These are phyloP conservation scores for Elaeis oleifera DNA, from an alignment of 202 grass and related monocot species.

Conservation along the genomic window DNA sequence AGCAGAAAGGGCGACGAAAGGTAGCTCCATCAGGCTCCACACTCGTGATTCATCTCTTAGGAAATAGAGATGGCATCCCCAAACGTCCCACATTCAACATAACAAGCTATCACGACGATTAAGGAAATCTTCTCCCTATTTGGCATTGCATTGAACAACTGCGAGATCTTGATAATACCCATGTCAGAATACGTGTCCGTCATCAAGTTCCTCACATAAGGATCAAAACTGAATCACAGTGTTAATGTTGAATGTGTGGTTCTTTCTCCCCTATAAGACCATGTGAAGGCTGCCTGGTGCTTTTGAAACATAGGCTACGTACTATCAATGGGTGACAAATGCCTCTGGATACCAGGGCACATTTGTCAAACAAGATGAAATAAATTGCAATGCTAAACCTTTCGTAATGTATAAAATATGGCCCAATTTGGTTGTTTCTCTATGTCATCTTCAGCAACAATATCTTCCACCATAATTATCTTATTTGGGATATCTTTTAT, in stretches of 20 bases:
- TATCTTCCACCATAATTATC: too few species aligned
- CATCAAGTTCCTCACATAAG: constrained; percentile 43
- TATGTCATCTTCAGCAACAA: too few species aligned
- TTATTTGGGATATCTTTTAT: too few species aligned
- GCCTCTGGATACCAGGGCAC: background rate
- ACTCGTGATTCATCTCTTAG: constrained; percentile 29
- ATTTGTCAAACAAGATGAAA: too few species aligned
- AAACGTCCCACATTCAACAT: constrained; percentile 32
- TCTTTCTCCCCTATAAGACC: constrained; percentile 29
- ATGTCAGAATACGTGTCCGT: constrained; percentile 40
- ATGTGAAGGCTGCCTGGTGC: constrained; percentile 39
- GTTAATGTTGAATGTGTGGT: constrained; percentile 28
- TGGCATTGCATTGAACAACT: constrained; percentile 50
- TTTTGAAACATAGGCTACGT: constrained; percentile 60
- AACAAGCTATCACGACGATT: constrained; percentile 47
- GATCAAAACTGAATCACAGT: constrained; percentile 38
- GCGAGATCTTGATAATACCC: constrained; percentile 16
- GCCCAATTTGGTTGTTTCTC: too few species aligned
- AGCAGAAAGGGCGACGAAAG: constrained; percentile 30
- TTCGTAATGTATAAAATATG: too few species aligned
- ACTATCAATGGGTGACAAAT: constrained; percentile 42
- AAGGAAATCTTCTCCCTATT: constrained; percentile 21
- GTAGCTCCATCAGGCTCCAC: constrained; percentile 28
- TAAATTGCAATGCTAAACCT: too few species aligned
- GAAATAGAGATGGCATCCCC: constrained; percentile 26